Percentiles rank a stretch among this genome's conserved stretches.
Evolutionary conservation across 768 basidiomycete species (phyloP).

Genomic region (Leccinum boreale): DNA sequence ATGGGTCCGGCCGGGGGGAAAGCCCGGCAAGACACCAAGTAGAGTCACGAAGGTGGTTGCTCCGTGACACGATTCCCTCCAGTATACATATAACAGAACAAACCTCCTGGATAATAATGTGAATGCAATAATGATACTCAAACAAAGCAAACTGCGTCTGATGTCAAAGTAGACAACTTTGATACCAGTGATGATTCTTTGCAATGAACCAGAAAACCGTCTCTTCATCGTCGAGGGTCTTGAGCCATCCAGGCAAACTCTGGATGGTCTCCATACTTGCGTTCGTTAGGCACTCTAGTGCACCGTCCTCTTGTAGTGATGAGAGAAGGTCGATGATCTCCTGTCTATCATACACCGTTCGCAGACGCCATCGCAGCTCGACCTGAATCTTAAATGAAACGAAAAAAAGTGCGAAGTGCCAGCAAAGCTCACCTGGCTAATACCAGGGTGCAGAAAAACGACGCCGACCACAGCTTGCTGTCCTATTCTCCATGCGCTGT

Average conservation of each 20-base stretch:
- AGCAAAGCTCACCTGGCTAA: conserved; percentile 55
- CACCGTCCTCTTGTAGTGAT: conserved; percentile 52
- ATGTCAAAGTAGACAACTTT: conserved; percentile 33
- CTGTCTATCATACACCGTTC: conserved; percentile 70
- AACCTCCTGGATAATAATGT: neutral
- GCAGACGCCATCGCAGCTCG: conserved; percentile 70
- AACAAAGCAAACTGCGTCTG: neutral
- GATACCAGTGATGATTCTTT: conserved; percentile 63
- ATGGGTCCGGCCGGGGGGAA: no score
- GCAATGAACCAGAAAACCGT: conserved; percentile 56
- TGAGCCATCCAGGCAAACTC: conserved; percentile 25
- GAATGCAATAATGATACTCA: conserved; percentile 22
- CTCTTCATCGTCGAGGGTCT: conserved; percentile 49
- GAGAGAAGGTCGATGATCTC: conserved; percentile 64
- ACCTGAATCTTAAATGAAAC: conserved; percentile 37
- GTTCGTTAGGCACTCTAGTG: conserved; percentile 31
- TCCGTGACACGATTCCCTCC: neutral
- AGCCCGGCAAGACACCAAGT: no score
- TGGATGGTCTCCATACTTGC: conserved; percentile 4
- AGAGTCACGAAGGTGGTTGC: no score
- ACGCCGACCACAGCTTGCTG: conserved; percentile 64
- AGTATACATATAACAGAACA: neutral
- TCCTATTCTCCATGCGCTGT: conserved; percentile 70
- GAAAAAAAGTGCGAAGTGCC: conserved; percentile 1
- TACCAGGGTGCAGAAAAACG: conserved; percentile 68